Base-by-base conservation (phyloP, 1,284 basidiomycete genomes). In the Ceratobasidium sp. region DNA sequence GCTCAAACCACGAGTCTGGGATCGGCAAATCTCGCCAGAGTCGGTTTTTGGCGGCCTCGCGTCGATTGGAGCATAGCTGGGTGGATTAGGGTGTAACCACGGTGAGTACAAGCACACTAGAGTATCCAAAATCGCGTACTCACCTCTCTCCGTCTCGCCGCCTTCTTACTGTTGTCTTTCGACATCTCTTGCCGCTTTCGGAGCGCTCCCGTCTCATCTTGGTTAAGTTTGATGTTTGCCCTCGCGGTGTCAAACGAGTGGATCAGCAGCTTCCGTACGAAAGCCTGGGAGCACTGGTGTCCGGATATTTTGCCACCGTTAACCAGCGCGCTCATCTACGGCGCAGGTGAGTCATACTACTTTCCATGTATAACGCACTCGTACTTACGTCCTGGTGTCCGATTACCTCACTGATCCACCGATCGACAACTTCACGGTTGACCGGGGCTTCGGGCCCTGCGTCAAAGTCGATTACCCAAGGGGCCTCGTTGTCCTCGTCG, bases 351-450 rank as follows among this genome's bases (percentile, higher is more conserved):
- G 64, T 16, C 16, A 8, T 33, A 3, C 10, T 66, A 44, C 8
- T 38, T n/a, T n/a, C 35, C 8, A 27, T 27, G 30, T 20, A 50
- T 18, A 23, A 12, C 3, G 14, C 16, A 14, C 57, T 59, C 12
- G 12, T 5, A 48, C 64, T 66, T 27, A 66, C 64, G 7, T 48
- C 64, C n/a, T 12, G 16, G 4, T 41, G 44, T 27, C 20, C n/a
- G 7, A 66, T 66, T 14, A 66, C 64, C n/a, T 66, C 64, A 0
- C 44, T 14, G 5, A 66, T n/a, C 64, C 35, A 66, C n/a, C 23
- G 64, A 3, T 50, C 44, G 14, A 23, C 44, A 14, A 66, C 18
- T 10, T 66, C 23, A 5, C 6, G n/a, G 14, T 66, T 66, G 20
- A 14, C n/a, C 2, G 8, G 3, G 41, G 16, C 35, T 10, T 66